Percentiles rank a stretch among this genome's conserved stretches.
These are phyloP conservation scores for Fusarium anthophilum DNA, from an alignment of 2,329 filamentous ascomycete genomes.

Conservation along the genomic window DNA sequence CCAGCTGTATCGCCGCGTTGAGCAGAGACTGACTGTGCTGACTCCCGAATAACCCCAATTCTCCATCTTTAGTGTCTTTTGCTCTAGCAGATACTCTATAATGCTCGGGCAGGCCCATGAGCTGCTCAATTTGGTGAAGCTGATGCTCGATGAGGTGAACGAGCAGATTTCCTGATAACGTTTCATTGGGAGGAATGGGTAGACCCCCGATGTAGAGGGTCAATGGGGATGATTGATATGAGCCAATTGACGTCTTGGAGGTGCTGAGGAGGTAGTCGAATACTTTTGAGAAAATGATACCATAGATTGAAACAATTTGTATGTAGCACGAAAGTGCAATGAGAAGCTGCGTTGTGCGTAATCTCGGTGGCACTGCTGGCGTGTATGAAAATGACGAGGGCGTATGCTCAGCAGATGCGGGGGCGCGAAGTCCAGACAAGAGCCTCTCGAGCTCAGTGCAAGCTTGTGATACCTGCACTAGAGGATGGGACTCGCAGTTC, in stretches of 20 bases:
- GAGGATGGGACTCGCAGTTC: background rate
- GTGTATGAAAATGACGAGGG: background rate
- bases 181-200: background rate
- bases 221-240: background rate
- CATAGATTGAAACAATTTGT: conserved; percentile 14
- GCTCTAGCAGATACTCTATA: conserved; percentile 5
- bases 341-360: conserved; percentile 5
- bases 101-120: background rate
- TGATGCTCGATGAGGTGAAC: conserved; percentile 8
- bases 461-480: background rate
- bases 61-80: conserved; percentile 5
- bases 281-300: conserved; percentile 4
- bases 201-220: background rate
- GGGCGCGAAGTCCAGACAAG: background rate
- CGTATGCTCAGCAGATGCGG: background rate
- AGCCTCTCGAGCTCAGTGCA: conserved; percentile 1
- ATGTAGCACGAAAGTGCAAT: conserved; percentile 12
- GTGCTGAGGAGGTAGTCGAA: background rate
- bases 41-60: background rate
- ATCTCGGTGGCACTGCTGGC: background rate
- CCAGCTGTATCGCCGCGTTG: background rate
- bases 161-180: conserved; percentile 1
- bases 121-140: conserved; percentile 9
- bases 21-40: conserved; percentile 1
- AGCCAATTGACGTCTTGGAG: background rate